Base-by-base conservation (phyloP, 116 monocot species). In the Dioscorea cayenensis region DNA sequence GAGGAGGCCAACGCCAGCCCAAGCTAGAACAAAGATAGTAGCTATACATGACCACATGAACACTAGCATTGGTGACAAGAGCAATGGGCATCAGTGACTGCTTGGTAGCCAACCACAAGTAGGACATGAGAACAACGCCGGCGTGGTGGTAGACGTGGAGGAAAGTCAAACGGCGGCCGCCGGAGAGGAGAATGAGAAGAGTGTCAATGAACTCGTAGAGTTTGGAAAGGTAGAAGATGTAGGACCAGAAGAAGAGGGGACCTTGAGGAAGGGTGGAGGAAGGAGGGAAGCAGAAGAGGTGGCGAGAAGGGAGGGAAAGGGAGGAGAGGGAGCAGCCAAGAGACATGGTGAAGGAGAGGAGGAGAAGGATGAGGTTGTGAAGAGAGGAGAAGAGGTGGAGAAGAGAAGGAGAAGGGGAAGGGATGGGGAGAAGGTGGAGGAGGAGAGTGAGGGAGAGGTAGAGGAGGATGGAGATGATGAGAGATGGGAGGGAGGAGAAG, bases 141-240 rank as follows among this genome's bases (percentile, higher is more conserved):
- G 89, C 87, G 83, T 95, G 95, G 87, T 95, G 95, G 92, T 95
- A 95, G 52, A 92, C 90, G 67, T 96, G 96, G 60, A 96, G 84
- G 73, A 96, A 90, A 19, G 96, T 84, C 32, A 91, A 89, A 11
- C 75, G 72, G 17, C 77, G 70, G 27, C 73, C 64, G 22, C 73
- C 60, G 43, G 77, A 67, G 52, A 87, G 72, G 63, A 95, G 64
- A 76, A 95, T 89, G 72, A 95, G 84, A 63, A 89, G 70, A 68
- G 95, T 92, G 85, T 95, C 92, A 75, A 80, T 29, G 73, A 92
- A 79, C 73, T 95, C 95, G 82, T 92, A 92, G 77, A 95, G 48
- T 77, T 95, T 95, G 74, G 95, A 95, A 73, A 95, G 78, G 87
- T 95, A 95, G 85, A 89, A 95, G 72, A 95, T 72, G 69, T 92